Conservation (phyloP, 2,329 filamentous ascomycete species). For the Trichophyton mentagrophytes region DNA sequence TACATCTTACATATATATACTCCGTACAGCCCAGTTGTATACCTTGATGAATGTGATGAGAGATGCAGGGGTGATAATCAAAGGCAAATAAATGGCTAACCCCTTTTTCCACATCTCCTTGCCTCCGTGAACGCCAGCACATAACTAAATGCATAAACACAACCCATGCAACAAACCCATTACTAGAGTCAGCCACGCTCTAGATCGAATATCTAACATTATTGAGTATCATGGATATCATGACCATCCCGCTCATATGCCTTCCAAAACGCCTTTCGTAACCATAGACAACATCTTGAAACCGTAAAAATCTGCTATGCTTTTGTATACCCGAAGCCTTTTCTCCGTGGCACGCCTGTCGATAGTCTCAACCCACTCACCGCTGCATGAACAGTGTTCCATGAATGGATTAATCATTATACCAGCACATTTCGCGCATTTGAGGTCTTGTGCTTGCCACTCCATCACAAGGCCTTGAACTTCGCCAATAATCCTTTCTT, state of each 20-base stretch:
- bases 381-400: slow-evolving; percentile 91
- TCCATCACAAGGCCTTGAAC: slow-evolving; percentile 63
- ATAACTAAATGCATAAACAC: neutral
- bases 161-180: neutral
- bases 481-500: slow-evolving; percentile 66
- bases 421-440: slow-evolving; percentile 57
- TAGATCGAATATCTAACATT: neutral
- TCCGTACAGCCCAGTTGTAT: neutral
- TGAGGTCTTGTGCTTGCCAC: slow-evolving; percentile 83
- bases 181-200: neutral
- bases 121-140: neutral
- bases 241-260: slow-evolving; percentile 1
- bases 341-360: slow-evolving; percentile 52
- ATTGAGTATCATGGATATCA: neutral
- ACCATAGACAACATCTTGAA: slow-evolving; percentile 70
- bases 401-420: slow-evolving; percentile 82
- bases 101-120: neutral
- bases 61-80: neutral
- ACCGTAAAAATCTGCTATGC: slow-evolving; percentile 66
- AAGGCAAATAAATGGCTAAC: neutral
- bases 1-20: neutral
- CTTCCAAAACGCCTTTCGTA: slow-evolving; percentile 48
- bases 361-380: slow-evolving; percentile 65
- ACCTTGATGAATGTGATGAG: neutral
- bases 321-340: slow-evolving; percentile 55